Conservation (phyloP, 1,284 basidiomycete species). For the Mrakiaceae sp. region DNA sequence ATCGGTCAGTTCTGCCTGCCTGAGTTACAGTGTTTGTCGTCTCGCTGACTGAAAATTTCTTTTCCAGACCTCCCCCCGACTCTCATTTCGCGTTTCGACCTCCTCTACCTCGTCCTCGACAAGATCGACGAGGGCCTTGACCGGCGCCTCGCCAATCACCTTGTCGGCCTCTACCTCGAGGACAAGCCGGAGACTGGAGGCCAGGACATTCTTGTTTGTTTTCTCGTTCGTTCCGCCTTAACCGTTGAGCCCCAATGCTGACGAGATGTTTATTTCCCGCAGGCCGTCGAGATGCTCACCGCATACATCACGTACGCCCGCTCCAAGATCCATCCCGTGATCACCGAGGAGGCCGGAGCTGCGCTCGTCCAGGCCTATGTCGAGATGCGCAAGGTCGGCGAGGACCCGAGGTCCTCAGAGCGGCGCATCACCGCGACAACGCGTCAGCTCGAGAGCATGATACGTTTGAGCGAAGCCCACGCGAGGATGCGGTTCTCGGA, state of each 20-base stretch:
- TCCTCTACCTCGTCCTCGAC: slow-evolving; percentile 95
- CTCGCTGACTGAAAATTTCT: slow-evolving; percentile 23
- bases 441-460: slow-evolving; percentile 92
- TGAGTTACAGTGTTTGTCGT: no score
- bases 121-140: slow-evolving; percentile 84
- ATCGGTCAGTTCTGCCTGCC: slow-evolving; percentile 40
- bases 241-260: not conserved
- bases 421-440: slow-evolving; percentile 97
- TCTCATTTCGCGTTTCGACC: slow-evolving; percentile 91
- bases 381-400: slow-evolving; percentile 82
- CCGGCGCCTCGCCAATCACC: slow-evolving; percentile 79
- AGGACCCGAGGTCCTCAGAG: slow-evolving; percentile 74
- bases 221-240: not conserved
- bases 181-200: slow-evolving; percentile 62
- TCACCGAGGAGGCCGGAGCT: slow-evolving; percentile 72
- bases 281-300: slow-evolving; percentile 82
- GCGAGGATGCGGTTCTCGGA: slow-evolving; percentile 87
- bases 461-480: slow-evolving; percentile 92
- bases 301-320: slow-evolving; percentile 92
- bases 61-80: slow-evolving; percentile 71
- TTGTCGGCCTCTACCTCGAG: slow-evolving; percentile 88
- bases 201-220: slow-evolving; percentile 63
- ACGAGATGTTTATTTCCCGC: not conserved
- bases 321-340: slow-evolving; percentile 74
- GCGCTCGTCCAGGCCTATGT: slow-evolving; percentile 86